Evolutionary conservation across 106 monocot genomes (phyloP).

Genomic region (Acorus calamus): DNA sequence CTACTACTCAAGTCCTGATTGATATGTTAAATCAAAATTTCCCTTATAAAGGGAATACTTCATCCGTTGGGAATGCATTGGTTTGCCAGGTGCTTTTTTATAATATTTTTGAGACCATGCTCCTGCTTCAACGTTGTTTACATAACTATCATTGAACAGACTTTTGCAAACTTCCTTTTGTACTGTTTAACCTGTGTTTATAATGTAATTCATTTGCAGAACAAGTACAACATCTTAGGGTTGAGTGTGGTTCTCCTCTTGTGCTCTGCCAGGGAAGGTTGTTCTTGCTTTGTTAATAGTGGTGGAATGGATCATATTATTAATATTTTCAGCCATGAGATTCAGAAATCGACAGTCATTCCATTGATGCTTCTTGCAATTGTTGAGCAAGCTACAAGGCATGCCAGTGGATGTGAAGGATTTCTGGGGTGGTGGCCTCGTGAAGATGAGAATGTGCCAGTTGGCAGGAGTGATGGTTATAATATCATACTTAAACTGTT

Average conservation of each 20-base stretch:
- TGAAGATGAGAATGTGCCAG: constrained; percentile 47
- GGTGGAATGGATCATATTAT: constrained; percentile 76
- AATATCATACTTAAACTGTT: constrained; percentile 62
- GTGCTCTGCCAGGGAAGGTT: constrained; percentile 70
- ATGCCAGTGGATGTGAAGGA: constrained; percentile 90
- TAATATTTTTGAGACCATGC: neutral
- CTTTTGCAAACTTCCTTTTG: neutral
- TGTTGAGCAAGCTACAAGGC: constrained; percentile 72
- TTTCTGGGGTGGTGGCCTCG: constrained; percentile 95
- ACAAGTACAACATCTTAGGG: constrained; percentile 32
- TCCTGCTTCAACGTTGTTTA: neutral
- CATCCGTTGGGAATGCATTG: constrained; percentile 15
- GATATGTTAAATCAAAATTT: constrained; percentile 48
- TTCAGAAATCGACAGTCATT: constrained; percentile 36
- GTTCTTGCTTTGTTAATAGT: constrained; percentile 52
- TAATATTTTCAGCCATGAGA: constrained; percentile 34
- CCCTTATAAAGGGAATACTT: constrained; percentile 22
- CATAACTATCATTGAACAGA: too few relatives aligned
- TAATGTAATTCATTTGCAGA: constrained; percentile 30
- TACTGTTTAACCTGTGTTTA: neutral
- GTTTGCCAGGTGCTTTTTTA: constrained; percentile 35
- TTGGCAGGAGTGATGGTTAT: constrained; percentile 70
- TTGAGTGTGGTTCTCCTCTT: constrained; percentile 53
- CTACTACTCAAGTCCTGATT: constrained; percentile 45
- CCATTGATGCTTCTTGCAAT: constrained; percentile 51